These are phyloP conservation scores for Suhomyces wounanorum DNA, from an alignment of 1,139 yeast species.

Conservation along the genomic window DNA sequence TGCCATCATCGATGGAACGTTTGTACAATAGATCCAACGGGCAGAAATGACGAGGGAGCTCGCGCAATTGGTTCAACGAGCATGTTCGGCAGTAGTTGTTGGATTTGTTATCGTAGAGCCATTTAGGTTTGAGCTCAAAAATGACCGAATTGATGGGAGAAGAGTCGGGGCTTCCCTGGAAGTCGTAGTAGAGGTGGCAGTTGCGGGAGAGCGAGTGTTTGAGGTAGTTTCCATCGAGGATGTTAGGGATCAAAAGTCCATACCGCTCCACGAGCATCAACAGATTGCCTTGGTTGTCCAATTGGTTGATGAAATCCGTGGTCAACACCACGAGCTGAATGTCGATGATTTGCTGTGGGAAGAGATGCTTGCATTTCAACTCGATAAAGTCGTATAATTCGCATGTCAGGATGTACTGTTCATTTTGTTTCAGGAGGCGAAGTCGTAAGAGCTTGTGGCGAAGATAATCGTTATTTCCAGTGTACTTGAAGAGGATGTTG, in stretches of 20 bases:
- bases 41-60: constrained; percentile 41
- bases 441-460: constrained; percentile 40
- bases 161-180: constrained; percentile 8
- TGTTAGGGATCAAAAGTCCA: constrained; percentile 46
- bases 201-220: constrained; percentile 36
- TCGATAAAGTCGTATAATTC: constrained; percentile 48
- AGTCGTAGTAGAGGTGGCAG: constrained; percentile 35
- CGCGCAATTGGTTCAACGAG: constrained; percentile 41
- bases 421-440: constrained; percentile 38
- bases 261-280: constrained; percentile 42
- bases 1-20: constrained; percentile 35
- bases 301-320: constrained; percentile 33
- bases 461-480: constrained; percentile 40
- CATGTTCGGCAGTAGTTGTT: constrained; percentile 50
- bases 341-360: constrained; percentile 42
- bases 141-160: constrained; percentile 32
- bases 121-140: constrained; percentile 49
- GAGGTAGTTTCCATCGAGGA: constrained; percentile 36
- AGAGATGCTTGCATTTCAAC: constrained; percentile 41
- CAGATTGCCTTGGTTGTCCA: constrained; percentile 31
- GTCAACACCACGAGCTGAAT: constrained; percentile 42
- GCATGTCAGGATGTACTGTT: constrained; percentile 45
- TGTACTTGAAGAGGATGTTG: constrained; percentile 45
- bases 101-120: constrained; percentile 45
- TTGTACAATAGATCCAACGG: constrained; percentile 43